Conservation (phyloP, 768 basidiomycete genomes). For the Mycena venus region DNA sequence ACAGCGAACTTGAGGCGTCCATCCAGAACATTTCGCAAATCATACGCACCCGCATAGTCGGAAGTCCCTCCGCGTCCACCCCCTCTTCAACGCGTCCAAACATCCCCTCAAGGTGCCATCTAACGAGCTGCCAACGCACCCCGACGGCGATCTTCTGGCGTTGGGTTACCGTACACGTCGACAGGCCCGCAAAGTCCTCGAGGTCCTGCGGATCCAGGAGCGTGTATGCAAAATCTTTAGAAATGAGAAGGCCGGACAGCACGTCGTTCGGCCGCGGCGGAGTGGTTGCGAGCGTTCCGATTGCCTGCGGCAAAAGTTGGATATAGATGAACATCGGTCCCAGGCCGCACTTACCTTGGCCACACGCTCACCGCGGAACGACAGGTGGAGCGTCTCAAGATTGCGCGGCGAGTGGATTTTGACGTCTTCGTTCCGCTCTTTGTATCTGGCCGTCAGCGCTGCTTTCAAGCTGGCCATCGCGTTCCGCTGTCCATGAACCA, state of each 20-base stretch:
- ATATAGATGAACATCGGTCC: not conserved
- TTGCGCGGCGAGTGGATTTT: conserved; percentile 98
- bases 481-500: conserved; percentile 96
- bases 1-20: not conserved
- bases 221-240: conserved; percentile 98
- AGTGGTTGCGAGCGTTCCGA: conserved; percentile 88
- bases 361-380: conserved; percentile 94
- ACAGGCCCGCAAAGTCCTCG: conserved; percentile 93
- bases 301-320: conserved; percentile 70
- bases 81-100: conserved; percentile 88
- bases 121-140: conserved; percentile 93
- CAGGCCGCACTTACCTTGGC: conserved; percentile 78
- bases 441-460: conserved; percentile 91
- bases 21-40: not conserved
- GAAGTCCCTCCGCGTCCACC: conserved; percentile 72
- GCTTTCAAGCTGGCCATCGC: conserved; percentile 93
- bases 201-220: conserved; percentile 95
- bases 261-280: conserved; percentile 80
- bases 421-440: conserved; percentile 94
- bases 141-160: conserved; percentile 86
- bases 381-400: conserved; percentile 89
- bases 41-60: conserved; percentile 77
- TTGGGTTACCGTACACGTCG: conserved; percentile 91
- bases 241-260: conserved; percentile 90
- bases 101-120: conserved; percentile 98